Conservation (phyloP, 2,329 filamentous ascomycete genomes). For the Talaromyces marneffei region DNA sequence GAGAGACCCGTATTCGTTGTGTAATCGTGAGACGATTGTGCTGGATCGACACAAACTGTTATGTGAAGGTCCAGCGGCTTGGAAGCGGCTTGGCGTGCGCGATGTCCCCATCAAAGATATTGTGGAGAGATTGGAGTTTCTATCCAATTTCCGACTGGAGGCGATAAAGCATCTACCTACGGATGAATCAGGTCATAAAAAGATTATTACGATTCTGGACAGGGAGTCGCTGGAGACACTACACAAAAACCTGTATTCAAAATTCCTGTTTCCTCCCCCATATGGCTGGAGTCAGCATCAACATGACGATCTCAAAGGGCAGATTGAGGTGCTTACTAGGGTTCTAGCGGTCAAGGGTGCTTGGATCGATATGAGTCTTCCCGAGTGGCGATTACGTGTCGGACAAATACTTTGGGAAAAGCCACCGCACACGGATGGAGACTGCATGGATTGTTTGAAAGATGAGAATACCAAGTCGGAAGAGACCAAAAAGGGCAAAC, state of each 20-base stretch:
- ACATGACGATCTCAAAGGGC: constrained; percentile 36
- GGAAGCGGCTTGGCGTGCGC: constrained; percentile 39
- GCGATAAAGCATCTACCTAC: constrained; percentile 19
- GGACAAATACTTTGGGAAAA: constrained; percentile 43
- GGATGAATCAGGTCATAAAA: constrained; percentile 19
- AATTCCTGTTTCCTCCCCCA: constrained; percentile 34
- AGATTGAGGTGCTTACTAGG: constrained; percentile 42
- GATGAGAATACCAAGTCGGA: not conserved
- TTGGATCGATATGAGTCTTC: constrained; percentile 45
- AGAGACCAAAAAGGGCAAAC: constrained; percentile 16
- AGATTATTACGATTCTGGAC: constrained; percentile 32
- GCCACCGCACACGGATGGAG: constrained; percentile 31
- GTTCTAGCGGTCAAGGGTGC: constrained; percentile 40
- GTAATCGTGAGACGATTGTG: constrained; percentile 27
- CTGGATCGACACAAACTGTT: constrained; percentile 34
- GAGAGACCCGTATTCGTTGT: constrained; percentile 32
- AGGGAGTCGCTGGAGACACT: constrained; percentile 28
- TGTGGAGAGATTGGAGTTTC: constrained; percentile 29
- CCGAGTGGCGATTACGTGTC: constrained; percentile 42
- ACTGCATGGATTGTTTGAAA: constrained; percentile 21
- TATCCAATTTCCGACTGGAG: constrained; percentile 32
- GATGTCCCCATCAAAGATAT: constrained; percentile 30
- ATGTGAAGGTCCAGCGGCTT: constrained; percentile 33
- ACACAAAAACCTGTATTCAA: constrained; percentile 31
- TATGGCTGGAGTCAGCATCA: constrained; percentile 19